phyloP scores from a whole-genome alignment of 306 rosid genomes.

The Pyrus betulifolia region DNA sequence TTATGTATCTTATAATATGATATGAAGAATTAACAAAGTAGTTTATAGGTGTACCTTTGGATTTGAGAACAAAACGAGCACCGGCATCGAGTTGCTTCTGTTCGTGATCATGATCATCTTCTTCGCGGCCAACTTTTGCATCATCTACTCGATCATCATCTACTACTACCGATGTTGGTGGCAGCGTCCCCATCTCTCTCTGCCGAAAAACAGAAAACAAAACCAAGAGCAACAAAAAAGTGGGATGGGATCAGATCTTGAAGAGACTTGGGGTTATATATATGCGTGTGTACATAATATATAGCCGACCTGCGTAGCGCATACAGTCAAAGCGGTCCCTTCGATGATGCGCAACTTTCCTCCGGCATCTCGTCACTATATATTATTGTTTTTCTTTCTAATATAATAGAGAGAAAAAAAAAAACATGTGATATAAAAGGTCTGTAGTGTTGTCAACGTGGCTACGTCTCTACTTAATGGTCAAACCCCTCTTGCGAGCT shows the following conservation, averaged over 20 bases:
- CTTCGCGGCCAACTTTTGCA: slow-evolving; percentile 5
- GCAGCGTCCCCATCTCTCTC: slow-evolving; percentile 29
- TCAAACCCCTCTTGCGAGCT: too few relatives aligned
- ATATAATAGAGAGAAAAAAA: too few relatives aligned
- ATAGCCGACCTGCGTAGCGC: background rate
- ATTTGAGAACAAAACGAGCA: slow-evolving; percentile 80
- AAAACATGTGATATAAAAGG: too few relatives aligned
- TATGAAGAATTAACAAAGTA: background rate
- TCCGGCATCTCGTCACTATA: background rate
- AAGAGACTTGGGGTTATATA: too few relatives aligned
- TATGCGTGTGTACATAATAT: background rate
- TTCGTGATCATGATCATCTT: background rate
- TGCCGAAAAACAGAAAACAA: background rate
- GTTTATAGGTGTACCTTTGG: slow-evolving; percentile 39
- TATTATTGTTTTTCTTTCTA: too few relatives aligned
- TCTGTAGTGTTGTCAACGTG: too few relatives aligned
- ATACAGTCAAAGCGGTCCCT: background rate
- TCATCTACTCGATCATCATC: slow-evolving; percentile 15
- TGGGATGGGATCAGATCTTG: background rate
- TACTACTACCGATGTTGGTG: slow-evolving; percentile 13
- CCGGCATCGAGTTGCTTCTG: slow-evolving; percentile 55
- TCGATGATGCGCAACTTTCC: background rate
- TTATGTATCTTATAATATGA: background rate
- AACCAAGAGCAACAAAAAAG: background rate
- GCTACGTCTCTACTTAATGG: too few relatives aligned